Evolutionary conservation across 2,329 filamentous ascomycete genomes (phyloP), one percentile per base, ranked within the genome.

Genomic region (Trichoderma koningiopsis): DNA sequence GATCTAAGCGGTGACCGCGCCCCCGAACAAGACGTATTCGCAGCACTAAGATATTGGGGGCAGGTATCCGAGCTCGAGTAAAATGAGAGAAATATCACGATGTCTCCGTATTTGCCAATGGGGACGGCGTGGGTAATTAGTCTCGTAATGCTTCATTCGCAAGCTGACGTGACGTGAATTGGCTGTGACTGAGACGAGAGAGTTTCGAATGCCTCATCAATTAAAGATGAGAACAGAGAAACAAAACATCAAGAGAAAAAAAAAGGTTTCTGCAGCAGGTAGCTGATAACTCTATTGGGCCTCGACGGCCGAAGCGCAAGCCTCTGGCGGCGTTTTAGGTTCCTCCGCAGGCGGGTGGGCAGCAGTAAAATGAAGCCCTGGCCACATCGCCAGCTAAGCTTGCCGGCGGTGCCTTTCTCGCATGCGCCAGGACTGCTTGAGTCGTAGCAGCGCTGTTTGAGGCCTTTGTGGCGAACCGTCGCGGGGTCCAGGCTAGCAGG

Each of bases 21-120:
- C 49, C 53, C 62, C 53, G 53, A 65, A 24, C 11, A 16, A 22
- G 13, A 43, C 40, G 40, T n/a, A 43, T 43, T 43, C 27, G 56
- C 22, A 37, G 33, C 33, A 24, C 56, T 58, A 58, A 37, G 56
- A 66, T 66, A 49, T 33, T 57, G 63, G 53, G 63, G 63, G 63
- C 55, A 67, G 63, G 63, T 67, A 67, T 40, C 63, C 55, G 63
- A 52, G 47, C 63, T 22, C 49, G 33, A 57, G 63, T 58, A 49
- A 67, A 67, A 67, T 67, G 55, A 67, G 53, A 66, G 40, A 56
- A 62, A 63, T 67, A 67, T 67, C 63, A 37, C 55, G 47, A 55
- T 5, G 49, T 40, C 61, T 64, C 47, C 61, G 47, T 64, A 64
- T 64, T 49, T 55, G 33, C 27, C 29, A 33, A 29, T n/a, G 53